phyloP scores from a whole-genome alignment of 208 protist species.

The Jaenimonas drosophilae region DNA sequence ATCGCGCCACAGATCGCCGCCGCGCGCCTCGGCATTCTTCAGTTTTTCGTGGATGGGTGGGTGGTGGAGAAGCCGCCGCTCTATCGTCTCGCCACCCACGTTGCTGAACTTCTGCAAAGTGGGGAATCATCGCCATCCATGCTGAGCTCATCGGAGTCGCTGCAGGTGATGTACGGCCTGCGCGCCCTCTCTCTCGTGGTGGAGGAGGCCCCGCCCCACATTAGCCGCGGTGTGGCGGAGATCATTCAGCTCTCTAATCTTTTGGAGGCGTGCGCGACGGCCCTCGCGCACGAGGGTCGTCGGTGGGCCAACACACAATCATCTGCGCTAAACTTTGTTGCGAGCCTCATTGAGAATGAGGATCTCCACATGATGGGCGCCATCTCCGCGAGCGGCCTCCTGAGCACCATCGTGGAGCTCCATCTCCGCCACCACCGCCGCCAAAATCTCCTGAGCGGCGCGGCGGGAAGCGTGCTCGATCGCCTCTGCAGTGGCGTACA shows the following conservation, averaged over 20 bases:
- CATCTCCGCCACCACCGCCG: conserved; percentile 25
- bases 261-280: conserved; percentile 6
- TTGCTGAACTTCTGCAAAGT: conserved; percentile 15
- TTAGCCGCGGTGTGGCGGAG: conserved; percentile 11
- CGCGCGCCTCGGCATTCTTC: conserved; percentile 31
- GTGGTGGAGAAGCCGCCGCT: conserved; percentile 19
- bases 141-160: conserved; percentile 13
- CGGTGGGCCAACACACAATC: conserved; percentile 40
- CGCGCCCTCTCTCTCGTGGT: conserved; percentile 20
- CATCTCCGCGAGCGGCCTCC: conserved; percentile 1
- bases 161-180: conserved; percentile 31
- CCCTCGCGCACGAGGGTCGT: conserved; percentile 13
- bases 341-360: conserved; percentile 13
- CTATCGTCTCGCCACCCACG: conserved; percentile 11
- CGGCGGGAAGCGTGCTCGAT: conserved; percentile 36
- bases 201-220: conserved; percentile 14
- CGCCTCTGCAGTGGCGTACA: conserved; percentile 34
- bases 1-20: conserved; percentile 6
- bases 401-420: conserved; percentile 27
- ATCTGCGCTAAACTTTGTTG: conserved; percentile 29
- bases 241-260: conserved; percentile 18
- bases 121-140: background rate
- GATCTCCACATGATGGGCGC: conserved; percentile 6
- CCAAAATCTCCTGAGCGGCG: conserved; percentile 39
- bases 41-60: conserved; percentile 41